phyloP scores from a whole-genome alignment of 2,329 filamentous ascomycete species.

The Venturia effusa region DNA sequence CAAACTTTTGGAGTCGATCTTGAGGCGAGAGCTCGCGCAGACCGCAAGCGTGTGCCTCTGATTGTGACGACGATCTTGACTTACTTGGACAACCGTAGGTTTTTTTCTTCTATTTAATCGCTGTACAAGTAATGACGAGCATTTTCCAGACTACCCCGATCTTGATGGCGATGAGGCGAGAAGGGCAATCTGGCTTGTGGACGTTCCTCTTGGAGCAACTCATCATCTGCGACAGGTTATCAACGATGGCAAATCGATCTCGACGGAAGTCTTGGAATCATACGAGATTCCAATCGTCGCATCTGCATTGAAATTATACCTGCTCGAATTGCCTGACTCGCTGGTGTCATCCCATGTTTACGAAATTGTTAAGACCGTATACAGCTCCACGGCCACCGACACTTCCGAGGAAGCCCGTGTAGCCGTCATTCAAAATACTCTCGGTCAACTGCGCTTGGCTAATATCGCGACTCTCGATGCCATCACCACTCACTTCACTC shows the following conservation, averaged over 20 bases:
- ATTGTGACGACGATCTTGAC: conserved; percentile 88
- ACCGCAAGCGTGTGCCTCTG: conserved; percentile 88
- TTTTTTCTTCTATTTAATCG: conserved; percentile 14
- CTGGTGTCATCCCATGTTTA: conserved; percentile 96
- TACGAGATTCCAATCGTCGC: conserved; percentile 94
- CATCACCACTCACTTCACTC: conserved; percentile 95
- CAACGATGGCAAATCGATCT: conserved; percentile 76
- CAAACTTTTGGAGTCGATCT: conserved; percentile 97
- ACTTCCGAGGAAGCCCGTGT: conserved; percentile 68
- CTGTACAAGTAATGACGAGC: background rate
- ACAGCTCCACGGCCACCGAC: conserved; percentile 70
- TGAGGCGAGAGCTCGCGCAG: conserved; percentile 85
- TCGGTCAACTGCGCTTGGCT: conserved; percentile 85
- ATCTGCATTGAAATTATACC: conserved; percentile 83
- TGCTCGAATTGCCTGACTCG: conserved; percentile 94
- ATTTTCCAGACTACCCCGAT: conserved; percentile 70
- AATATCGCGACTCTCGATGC: conserved; percentile 99
- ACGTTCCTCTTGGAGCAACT: conserved; percentile 74
- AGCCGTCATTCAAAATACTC: conserved; percentile 86
- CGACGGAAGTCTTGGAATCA: conserved; percentile 65
- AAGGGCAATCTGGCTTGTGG: conserved; percentile 85
- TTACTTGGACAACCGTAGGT: conserved; percentile 71
- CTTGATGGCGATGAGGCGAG: conserved; percentile 92
- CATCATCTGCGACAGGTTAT: conserved; percentile 74
- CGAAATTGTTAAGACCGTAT: conserved; percentile 96